A percentile compares a stretch with the other conserved stretches of the same genome.
Conservation (phyloP, 1,284 basidiomycete genomes). For the Austroboletus novae-zelandiae region DNA sequence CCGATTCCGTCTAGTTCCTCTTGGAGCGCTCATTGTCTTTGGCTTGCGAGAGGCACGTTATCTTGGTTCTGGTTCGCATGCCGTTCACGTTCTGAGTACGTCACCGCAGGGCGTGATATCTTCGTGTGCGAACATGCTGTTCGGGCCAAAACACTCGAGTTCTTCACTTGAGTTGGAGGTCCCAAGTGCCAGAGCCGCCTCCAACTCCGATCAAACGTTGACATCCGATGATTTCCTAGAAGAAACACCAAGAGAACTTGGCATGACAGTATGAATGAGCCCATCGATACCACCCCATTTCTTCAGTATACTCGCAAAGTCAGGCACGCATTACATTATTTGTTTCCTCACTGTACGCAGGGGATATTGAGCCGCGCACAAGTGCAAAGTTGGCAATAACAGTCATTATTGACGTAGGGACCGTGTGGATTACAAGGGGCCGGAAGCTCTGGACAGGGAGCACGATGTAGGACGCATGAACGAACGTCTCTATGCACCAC, state of each 20-base stretch:
- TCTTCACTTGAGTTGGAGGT: constrained; percentile 15
- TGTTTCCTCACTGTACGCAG: background rate
- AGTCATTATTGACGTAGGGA: constrained; percentile 7
- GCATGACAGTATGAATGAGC: constrained; percentile 10
- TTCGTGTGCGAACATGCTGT: constrained; percentile 13
- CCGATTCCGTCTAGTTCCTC: constrained; percentile 36
- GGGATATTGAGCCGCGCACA: background rate
- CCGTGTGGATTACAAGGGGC: constrained; percentile 18
- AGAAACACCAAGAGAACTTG: constrained; percentile 2
- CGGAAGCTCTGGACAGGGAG: constrained; percentile 2
- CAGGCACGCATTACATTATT: constrained; percentile 4
- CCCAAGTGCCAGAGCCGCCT: constrained; percentile 25
- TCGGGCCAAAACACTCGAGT: constrained; percentile 5
- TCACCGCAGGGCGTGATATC: constrained; percentile 17
- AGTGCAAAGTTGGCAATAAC: constrained; percentile 1
- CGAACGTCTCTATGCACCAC: constrained; percentile 55
- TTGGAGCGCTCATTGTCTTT: constrained; percentile 44
- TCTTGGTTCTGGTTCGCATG: background rate
- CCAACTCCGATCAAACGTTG: constrained; percentile 10
- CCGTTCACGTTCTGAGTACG: constrained; percentile 1
- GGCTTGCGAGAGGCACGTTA: constrained; percentile 43
- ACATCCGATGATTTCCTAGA: constrained; percentile 2
- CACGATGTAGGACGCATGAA: constrained; percentile 5
- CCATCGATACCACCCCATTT: background rate
- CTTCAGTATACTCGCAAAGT: background rate